Conservation (phyloP, 2,329 filamentous ascomycete genomes). For the Colletotrichum trifolii region DNA sequence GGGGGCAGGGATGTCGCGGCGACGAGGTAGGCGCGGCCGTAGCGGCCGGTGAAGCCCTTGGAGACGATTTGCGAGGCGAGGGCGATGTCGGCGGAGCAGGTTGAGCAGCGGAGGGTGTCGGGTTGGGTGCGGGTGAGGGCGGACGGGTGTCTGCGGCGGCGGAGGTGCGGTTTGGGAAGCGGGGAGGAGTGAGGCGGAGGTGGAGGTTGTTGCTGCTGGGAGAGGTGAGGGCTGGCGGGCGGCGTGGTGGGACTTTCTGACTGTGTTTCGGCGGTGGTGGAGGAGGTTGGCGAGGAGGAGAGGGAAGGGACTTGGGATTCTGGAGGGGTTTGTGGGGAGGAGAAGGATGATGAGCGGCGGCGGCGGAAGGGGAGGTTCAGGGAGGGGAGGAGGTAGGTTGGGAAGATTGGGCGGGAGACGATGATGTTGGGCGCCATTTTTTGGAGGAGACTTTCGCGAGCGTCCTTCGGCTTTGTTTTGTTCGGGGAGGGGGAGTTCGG, state of each 20-base stretch:
- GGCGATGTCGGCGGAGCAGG: conserved; percentile 70
- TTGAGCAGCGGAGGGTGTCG: conserved; percentile 68
- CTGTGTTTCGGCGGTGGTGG: conserved; percentile 43
- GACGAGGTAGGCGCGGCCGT: conserved; percentile 73
- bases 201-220: background rate
- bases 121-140: conserved; percentile 58
- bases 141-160: conserved; percentile 36
- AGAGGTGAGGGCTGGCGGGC: conserved; percentile 36
- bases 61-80: conserved; percentile 70
- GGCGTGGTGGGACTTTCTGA: conserved; percentile 39
- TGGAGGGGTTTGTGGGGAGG: conserved; percentile 11
- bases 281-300: conserved; percentile 49
- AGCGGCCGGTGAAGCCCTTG: conserved; percentile 74
- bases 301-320: conserved; percentile 44
- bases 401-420: conserved; percentile 58
- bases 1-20: conserved; percentile 48
- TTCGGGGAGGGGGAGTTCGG: background rate
- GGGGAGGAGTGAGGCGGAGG: background rate
- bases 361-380: conserved; percentile 60
- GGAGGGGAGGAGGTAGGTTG: conserved; percentile 63
- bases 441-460: too few relatives aligned
- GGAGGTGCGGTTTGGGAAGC: conserved; percentile 1
- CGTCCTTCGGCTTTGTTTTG: conserved; percentile 1
- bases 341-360: conserved; percentile 49
- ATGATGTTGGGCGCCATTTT: conserved; percentile 44